phyloP scores from a whole-genome alignment of 2,329 filamentous ascomycete genomes.

The Ceratocystis papillata region DNA sequence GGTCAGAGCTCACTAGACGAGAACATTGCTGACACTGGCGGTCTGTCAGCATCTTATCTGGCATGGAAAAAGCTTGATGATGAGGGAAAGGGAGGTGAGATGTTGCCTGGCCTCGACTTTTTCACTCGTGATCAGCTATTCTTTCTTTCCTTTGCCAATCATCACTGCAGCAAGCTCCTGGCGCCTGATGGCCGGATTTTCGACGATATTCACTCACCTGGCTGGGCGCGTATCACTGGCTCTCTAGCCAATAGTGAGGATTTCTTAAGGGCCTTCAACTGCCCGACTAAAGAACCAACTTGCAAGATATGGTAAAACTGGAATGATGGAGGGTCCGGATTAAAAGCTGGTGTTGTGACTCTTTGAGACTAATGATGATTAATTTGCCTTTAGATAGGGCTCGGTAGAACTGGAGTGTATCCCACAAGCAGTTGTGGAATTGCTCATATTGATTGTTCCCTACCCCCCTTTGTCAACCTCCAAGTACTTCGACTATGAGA shows the following conservation, averaged over 20 bases:
- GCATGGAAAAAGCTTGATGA: slow-evolving; percentile 53
- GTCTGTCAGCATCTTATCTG: slow-evolving; percentile 49
- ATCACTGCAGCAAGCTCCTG: slow-evolving; percentile 56
- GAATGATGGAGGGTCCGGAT: too few species aligned
- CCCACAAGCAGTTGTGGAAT: too few species aligned
- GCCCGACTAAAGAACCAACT: slow-evolving; percentile 51
- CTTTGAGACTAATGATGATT: too few species aligned
- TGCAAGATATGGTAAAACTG: slow-evolving; percentile 58
- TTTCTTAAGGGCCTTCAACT: slow-evolving; percentile 58
- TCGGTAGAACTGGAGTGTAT: too few species aligned
- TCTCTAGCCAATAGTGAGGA: slow-evolving; percentile 56
- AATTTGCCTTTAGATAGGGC: too few species aligned
- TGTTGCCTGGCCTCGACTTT: slow-evolving; percentile 48
- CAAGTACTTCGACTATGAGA: too few species aligned
- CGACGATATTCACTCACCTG: slow-evolving; percentile 55
- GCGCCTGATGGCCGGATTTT: slow-evolving; percentile 48
- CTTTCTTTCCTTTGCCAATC: slow-evolving; percentile 53
- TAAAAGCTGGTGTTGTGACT: too few species aligned
- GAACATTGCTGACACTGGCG: slow-evolving; percentile 62
- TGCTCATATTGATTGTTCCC: too few species aligned
- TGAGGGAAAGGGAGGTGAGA: slow-evolving; percentile 37
- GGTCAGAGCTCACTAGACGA: slow-evolving; percentile 54
- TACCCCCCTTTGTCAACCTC: too few species aligned
- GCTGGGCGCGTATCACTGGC: slow-evolving; percentile 49
- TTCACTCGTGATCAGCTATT: slow-evolving; percentile 61